phyloP scores from a whole-genome alignment of 2,329 filamentous ascomycete genomes.

The Diplodia intermedia region DNA sequence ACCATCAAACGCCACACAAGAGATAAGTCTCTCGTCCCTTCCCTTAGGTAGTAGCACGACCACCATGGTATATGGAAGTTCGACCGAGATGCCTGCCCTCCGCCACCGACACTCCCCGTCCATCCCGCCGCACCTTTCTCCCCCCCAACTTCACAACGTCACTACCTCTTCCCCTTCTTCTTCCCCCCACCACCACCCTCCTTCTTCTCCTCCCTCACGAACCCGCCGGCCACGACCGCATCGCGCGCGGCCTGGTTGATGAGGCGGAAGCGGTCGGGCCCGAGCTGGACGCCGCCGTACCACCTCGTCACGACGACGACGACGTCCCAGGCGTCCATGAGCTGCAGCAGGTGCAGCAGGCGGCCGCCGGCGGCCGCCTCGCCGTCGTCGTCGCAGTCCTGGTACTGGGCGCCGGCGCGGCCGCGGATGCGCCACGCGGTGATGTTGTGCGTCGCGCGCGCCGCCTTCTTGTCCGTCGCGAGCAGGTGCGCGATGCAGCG shows the following conservation, averaged over 20 bases:
- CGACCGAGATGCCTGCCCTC: not conserved
- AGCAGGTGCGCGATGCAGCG: slow-evolving; percentile 77
- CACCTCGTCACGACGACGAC: slow-evolving; percentile 93
- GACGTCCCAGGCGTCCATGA: slow-evolving; percentile 92
- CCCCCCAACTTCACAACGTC: not conserved
- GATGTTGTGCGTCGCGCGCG: slow-evolving; percentile 93
- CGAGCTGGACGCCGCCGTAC: slow-evolving; percentile 91
- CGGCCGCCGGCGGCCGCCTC: slow-evolving; percentile 90
- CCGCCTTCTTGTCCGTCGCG: slow-evolving; percentile 80
- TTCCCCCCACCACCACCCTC: slow-evolving; percentile 40
- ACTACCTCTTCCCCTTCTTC: slow-evolving; percentile 39
- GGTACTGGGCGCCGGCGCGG: slow-evolving; percentile 64
- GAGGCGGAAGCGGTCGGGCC: slow-evolving; percentile 85
- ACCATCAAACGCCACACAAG: not conserved
- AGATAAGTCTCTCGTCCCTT: not conserved
- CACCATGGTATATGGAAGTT: not conserved
- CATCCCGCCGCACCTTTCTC: not conserved
- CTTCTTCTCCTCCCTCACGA: slow-evolving; percentile 62
- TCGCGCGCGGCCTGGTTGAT: slow-evolving; percentile 89
- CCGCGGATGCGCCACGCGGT: slow-evolving; percentile 86
- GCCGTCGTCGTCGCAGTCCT: slow-evolving; percentile 96
- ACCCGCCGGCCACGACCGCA: slow-evolving; percentile 78
- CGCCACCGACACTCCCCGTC: not conserved
- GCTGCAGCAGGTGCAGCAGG: slow-evolving; percentile 86
- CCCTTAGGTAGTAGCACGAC: not conserved